phyloP scores from a whole-genome alignment of 345 rosid species.

The Sisymbrium irio region DNA sequence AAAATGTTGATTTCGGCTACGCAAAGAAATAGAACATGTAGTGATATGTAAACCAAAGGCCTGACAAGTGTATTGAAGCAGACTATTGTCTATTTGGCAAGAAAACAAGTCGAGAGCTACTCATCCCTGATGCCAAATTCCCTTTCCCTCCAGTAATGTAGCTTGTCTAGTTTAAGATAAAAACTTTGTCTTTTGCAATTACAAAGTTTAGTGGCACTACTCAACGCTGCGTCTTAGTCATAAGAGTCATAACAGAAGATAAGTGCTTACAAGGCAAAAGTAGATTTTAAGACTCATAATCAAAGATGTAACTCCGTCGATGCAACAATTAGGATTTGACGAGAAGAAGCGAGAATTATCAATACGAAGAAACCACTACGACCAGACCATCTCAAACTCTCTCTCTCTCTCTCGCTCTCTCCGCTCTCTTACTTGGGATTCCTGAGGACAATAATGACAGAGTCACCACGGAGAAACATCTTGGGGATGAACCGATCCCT shows the following conservation, averaged over 20 bases:
- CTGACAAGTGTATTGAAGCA: constrained; percentile 66
- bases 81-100: constrained; percentile 85
- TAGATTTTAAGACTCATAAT: background rate
- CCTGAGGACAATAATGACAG: constrained; percentile 94
- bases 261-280: background rate
- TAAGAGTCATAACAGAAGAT: background rate
- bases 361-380: background rate
- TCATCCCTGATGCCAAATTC: constrained; percentile 39
- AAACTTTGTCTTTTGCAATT: background rate
- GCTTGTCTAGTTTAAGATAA: constrained; percentile 45
- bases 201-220: background rate
- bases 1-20: constrained; percentile 64
- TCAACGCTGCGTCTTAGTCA: background rate
- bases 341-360: background rate
- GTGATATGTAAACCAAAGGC: constrained; percentile 80
- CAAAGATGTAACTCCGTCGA: background rate
- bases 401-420: background rate
- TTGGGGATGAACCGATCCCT: constrained; percentile 94
- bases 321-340: constrained; percentile 4
- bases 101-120: constrained; percentile 76
- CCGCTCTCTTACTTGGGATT: constrained; percentile 64
- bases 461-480: constrained; percentile 98
- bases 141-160: constrained; percentile 92
- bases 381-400: background rate
- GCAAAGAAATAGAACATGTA: constrained; percentile 82